A percentile compares a stretch with the other conserved stretches of the same genome.
Evolutionary conservation across 2,329 filamentous ascomycete species (phyloP).

Genomic region (Penicillium sclerotiorum): DNA sequence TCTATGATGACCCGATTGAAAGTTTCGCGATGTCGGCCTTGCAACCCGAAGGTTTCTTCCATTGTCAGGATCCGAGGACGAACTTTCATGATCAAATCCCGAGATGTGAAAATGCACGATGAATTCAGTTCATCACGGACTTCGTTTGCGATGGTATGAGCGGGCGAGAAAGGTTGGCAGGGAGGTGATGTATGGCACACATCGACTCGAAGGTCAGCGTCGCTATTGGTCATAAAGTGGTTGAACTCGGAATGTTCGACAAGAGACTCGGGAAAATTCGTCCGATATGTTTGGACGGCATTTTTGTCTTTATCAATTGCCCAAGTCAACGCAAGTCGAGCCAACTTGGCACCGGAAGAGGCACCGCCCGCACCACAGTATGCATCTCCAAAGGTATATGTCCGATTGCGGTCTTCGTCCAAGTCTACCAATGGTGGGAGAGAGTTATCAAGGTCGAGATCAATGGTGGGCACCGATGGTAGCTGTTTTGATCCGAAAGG

Average conservation of each 20-base stretch:
- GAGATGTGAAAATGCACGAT: slow-evolving; percentile 53
- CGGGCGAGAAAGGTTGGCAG: slow-evolving; percentile 74
- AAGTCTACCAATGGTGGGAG: neutral
- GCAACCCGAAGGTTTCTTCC: slow-evolving; percentile 75
- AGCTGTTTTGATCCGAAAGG: slow-evolving; percentile 31
- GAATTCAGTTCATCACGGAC: slow-evolving; percentile 69
- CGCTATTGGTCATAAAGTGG: slow-evolving; percentile 39
- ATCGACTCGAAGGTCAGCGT: slow-evolving; percentile 56
- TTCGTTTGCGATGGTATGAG: slow-evolving; percentile 61
- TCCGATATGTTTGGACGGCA: slow-evolving; percentile 60
- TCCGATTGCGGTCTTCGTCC: slow-evolving; percentile 20
- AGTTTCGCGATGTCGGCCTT: slow-evolving; percentile 56
- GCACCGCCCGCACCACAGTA: slow-evolving; percentile 76
- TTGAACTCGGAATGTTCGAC: slow-evolving; percentile 50
- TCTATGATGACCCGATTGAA: slow-evolving; percentile 65
- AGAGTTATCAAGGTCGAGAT: slow-evolving; percentile 12
- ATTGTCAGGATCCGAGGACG: slow-evolving; percentile 72
- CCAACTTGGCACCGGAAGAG: too few relatives aligned
- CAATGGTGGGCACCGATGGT: neutral
- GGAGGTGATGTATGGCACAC: slow-evolving; percentile 75
- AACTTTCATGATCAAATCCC: slow-evolving; percentile 58
- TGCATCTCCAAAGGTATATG: slow-evolving; percentile 70
- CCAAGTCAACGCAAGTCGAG: slow-evolving; percentile 62
- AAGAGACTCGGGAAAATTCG: slow-evolving; percentile 56
- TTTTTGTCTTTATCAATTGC: slow-evolving; percentile 65